A percentile compares a stretch with the other conserved stretches of the same genome.
phyloP scores from a whole-genome alignment of 75 land plant genomes.

The Gnetum montanum region DNA sequence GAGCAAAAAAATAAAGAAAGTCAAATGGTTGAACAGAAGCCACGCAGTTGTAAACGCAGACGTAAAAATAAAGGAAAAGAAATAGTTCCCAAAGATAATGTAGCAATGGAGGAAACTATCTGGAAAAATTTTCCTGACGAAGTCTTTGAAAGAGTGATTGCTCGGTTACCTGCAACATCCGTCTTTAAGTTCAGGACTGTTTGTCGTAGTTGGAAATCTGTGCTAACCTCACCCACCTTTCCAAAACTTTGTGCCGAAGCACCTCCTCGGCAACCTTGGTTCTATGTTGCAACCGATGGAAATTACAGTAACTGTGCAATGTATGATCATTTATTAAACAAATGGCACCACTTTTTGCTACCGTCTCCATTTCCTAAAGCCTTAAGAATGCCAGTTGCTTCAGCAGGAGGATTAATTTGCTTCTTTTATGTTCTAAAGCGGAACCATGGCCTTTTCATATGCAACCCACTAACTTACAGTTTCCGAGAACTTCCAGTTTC shows the following conservation, averaged over 20 bases:
- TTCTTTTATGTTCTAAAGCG: conserved; percentile 30
- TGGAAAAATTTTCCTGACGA: conserved; percentile 17
- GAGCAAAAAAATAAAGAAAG: no score
- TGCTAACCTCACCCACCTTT: neutral
- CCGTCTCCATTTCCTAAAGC: conserved; percentile 2
- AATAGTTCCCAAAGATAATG: conserved; percentile 5
- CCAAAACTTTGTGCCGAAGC: conserved; percentile 13
- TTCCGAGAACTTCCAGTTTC: conserved; percentile 43
- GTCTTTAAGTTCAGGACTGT: conserved; percentile 18
- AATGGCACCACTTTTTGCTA: conserved; percentile 15
- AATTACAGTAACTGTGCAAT: conserved; percentile 4
- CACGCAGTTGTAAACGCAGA: conserved; percentile 28
- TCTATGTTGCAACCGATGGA: conserved; percentile 9
- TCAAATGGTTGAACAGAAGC: conserved; percentile 23
- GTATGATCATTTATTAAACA: conserved; percentile 12
- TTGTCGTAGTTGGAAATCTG: conserved; percentile 17
- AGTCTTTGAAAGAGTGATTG: conserved; percentile 18
- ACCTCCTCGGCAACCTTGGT: conserved; percentile 11
- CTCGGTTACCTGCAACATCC: conserved; percentile 13
- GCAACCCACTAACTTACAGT: conserved; percentile 52
- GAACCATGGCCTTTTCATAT: conserved; percentile 42
- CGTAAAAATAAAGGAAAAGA: conserved; percentile 19
- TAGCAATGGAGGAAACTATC: conserved; percentile 7
- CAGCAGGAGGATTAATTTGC: conserved; percentile 64
- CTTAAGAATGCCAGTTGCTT: conserved; percentile 30